Percentiles rank a stretch among this genome's conserved stretches.
These are phyloP conservation scores for Trichoderma simmonsii DNA, from an alignment of 2,329 filamentous ascomycete species.

Conservation along the genomic window DNA sequence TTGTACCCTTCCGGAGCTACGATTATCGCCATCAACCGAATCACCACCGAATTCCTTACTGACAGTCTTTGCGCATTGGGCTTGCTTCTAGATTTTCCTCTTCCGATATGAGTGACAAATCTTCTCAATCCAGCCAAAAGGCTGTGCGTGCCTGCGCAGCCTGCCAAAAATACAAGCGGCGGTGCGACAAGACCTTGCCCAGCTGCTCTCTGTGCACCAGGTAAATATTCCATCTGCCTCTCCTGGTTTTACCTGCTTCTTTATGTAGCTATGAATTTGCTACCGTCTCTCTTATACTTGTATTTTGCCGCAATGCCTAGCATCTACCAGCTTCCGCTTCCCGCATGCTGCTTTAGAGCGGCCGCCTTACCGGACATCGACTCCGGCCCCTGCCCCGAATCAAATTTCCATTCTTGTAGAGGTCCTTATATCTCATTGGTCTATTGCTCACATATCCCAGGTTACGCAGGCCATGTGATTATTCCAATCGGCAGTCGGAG, in stretches of 20 bases:
- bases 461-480: constrained; percentile 15
- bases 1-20: neutral
- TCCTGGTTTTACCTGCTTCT: too few relatives aligned
- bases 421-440: neutral
- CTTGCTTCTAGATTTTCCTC: neutral
- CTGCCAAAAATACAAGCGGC: constrained; percentile 21
- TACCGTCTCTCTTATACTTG: neutral
- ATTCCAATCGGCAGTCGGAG: constrained; percentile 2
- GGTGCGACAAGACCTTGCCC: constrained; percentile 20
- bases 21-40: neutral
- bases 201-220: constrained; percentile 18
- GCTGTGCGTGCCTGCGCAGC: constrained; percentile 18
- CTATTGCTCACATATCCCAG: neutral
- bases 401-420: neutral
- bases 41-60: neutral
- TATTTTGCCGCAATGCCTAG: neutral
- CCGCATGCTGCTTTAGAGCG: neutral
- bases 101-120: neutral
- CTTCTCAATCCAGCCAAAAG: neutral
- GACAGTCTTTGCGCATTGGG: neutral
- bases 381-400: neutral
- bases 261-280: neutral
- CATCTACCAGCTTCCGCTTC: neutral
- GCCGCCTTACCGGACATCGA: neutral
- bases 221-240: neutral